A percentile compares a stretch with the other conserved stretches of the same genome.
Conservation (phyloP, 768 basidiomycete genomes). For the Xerocomellus amylosporus region DNA sequence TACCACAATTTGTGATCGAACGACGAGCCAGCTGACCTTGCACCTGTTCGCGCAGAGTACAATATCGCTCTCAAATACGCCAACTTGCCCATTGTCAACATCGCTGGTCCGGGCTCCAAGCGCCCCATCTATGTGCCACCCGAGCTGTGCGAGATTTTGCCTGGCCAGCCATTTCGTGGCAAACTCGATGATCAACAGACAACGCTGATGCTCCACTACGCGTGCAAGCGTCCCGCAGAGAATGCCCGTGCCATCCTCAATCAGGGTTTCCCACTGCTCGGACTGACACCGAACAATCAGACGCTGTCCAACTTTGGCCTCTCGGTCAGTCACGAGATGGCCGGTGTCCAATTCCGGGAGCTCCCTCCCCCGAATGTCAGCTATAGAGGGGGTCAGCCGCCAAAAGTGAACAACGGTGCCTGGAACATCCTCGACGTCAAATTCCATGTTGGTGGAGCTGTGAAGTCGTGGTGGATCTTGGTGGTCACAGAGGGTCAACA, state of each 20-base stretch:
- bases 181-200: slow-evolving; percentile 63
- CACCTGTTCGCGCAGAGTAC: slow-evolving; percentile 46
- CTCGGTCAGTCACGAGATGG: slow-evolving; percentile 54
- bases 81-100: slow-evolving; percentile 56
- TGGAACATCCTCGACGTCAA: slow-evolving; percentile 79
- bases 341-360: slow-evolving; percentile 61
- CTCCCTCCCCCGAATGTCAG: slow-evolving; percentile 55
- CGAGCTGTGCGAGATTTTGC: slow-evolving; percentile 65
- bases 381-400: slow-evolving; percentile 47
- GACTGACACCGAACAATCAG: slow-evolving; percentile 40
- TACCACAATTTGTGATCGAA: not conserved
- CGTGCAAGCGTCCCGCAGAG: slow-evolving; percentile 58
- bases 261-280: slow-evolving; percentile 57
- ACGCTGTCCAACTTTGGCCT: slow-evolving; percentile 58
- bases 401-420: slow-evolving; percentile 52
- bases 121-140: slow-evolving; percentile 52
- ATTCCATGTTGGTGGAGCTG: slow-evolving; percentile 54
- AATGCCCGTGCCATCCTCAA: slow-evolving; percentile 59
- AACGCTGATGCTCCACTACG: slow-evolving; percentile 64
- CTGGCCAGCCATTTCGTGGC: slow-evolving; percentile 58
- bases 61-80: slow-evolving; percentile 49
- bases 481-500: slow-evolving; percentile 51
- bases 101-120: slow-evolving; percentile 35
- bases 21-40: slow-evolving; percentile 7
- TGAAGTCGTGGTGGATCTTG: slow-evolving; percentile 65